Conservation (phyloP, 805 yeast species). For the Wickerhamomyces xylosicus region DNA sequence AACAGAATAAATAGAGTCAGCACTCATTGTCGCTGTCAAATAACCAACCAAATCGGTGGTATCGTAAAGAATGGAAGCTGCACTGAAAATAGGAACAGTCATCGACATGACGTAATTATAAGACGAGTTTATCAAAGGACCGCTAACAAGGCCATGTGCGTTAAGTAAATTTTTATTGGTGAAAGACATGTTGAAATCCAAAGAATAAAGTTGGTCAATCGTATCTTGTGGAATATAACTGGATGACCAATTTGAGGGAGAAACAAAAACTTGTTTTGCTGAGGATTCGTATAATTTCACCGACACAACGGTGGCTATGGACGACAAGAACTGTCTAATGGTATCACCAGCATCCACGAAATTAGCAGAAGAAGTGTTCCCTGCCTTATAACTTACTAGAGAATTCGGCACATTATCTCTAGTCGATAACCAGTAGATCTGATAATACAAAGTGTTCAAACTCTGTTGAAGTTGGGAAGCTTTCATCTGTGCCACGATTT, state of each 20-base stretch:
- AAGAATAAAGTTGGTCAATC: conserved; percentile 35
- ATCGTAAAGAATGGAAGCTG: conserved; percentile 56
- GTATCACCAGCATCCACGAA: conserved; percentile 36
- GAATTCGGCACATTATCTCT: conserved; percentile 53
- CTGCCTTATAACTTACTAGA: conserved; percentile 55
- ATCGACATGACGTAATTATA: conserved; percentile 51
- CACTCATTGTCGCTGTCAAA: conserved; percentile 46
- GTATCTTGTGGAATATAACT: conserved; percentile 21
- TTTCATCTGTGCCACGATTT: conserved; percentile 72
- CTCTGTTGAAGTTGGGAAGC: conserved; percentile 71
- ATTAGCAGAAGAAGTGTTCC: conserved; percentile 46
- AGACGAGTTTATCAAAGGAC: conserved; percentile 45
- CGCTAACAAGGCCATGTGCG: conserved; percentile 43
- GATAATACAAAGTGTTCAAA: conserved; percentile 53
- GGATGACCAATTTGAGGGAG: conserved; percentile 30
- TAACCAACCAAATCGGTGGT: conserved; percentile 50
- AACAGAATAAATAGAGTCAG: conserved; percentile 29
- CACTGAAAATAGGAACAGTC: conserved; percentile 67
- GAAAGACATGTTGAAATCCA: conserved; percentile 31
- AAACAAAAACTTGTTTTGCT: conserved; percentile 35
- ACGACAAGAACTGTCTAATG: conserved; percentile 50
- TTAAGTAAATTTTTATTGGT: conserved; percentile 32
- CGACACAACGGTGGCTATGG: conserved; percentile 52
- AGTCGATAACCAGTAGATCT: conserved; percentile 53
- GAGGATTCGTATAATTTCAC: conserved; percentile 61